Percentiles rank a stretch among this genome's conserved stretches.
Evolutionary conservation across 2,329 filamentous ascomycete genomes (phyloP).

Genomic region (Fusarium xyrophilum): DNA sequence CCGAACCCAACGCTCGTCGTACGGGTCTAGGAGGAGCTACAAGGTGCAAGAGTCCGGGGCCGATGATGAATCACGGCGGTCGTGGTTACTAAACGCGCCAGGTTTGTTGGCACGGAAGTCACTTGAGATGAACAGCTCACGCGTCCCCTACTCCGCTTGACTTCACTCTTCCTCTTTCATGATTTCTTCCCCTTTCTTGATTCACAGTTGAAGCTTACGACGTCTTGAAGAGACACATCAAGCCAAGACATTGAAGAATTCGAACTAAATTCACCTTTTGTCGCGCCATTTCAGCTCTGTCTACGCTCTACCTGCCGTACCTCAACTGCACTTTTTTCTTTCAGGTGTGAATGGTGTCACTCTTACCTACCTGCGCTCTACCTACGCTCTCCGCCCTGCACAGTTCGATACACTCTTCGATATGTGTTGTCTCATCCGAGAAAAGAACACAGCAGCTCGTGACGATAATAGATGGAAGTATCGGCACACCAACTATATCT

Average conservation of each 20-base stretch:
- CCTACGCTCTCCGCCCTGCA: neutral
- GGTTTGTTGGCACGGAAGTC: neutral
- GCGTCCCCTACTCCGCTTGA: neutral
- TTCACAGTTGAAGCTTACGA: too few relatives aligned
- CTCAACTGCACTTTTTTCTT: neutral
- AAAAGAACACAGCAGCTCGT: neutral
- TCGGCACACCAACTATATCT: neutral
- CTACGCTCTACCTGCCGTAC: neutral
- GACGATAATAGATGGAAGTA: neutral
- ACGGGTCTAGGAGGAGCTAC: neutral
- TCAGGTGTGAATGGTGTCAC: neutral
- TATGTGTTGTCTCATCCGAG: neutral
- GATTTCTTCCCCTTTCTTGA: neutral
- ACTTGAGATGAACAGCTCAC: neutral
- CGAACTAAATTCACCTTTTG: too few relatives aligned
- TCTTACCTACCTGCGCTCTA: too few relatives aligned
- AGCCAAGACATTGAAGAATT: too few relatives aligned
- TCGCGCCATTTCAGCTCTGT: neutral
- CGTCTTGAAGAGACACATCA: too few relatives aligned
- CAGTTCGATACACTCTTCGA: neutral
- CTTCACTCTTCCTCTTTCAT: neutral
- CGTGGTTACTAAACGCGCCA: neutral
- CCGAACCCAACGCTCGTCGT: neutral
- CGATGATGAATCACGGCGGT: neutral
- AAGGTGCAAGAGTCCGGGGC: neutral